Evolutionary conservation across 352 stramenopile species (phyloP), one percentile per base, ranked within the genome.

Genomic region (Phytophthora colocasiae): DNA sequence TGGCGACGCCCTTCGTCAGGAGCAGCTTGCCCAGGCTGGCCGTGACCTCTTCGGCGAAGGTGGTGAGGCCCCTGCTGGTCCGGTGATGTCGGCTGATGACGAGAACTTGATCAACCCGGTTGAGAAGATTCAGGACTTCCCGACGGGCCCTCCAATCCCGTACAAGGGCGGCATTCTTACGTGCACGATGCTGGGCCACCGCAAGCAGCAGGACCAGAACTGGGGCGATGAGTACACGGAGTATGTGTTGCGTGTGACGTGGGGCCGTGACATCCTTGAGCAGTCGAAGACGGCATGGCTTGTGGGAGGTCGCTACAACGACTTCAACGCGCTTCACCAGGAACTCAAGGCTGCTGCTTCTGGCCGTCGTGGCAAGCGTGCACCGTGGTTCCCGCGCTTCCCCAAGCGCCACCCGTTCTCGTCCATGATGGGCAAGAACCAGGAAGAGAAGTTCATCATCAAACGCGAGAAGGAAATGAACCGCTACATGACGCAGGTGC

Each of bases 381-480:
- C 87, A 22, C 89, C 89, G 60, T 96, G 89, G 89, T 96, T 96
- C 78, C 89, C 89, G 44, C 89, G 89, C 4, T 96, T 96, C 69
- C 89, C 89, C 7, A 95, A 95, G 79, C 89, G 89, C 68, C 89
- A 96, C 61, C 89, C 89, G 62, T 95, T 96, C 71, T 96, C 89
- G 64, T 94, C 85, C 15, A 90, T 95, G 81, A 95, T 96, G 38
- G 89, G 89, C 64, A 96, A 96, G 81, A 96, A 96, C 71, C 85
- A 94, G 62, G 79, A 96, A 60, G 89, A 96, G 58, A 95, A 96
- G 70, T 96, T 96, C 63, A 93, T 96, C 62, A 93, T 93, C 78
- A 95, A 92, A 73, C 85, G 89, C 48, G 89, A 96, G 71, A 96
- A 96, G 69, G 89, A 96, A 59, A 83, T 96, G 61, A 96, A 96